Evolutionary conservation across 2,329 filamentous ascomycete genomes (phyloP), one percentile per base, ranked within the genome.

Genomic region (Emergomyces pasteurianus): DNA sequence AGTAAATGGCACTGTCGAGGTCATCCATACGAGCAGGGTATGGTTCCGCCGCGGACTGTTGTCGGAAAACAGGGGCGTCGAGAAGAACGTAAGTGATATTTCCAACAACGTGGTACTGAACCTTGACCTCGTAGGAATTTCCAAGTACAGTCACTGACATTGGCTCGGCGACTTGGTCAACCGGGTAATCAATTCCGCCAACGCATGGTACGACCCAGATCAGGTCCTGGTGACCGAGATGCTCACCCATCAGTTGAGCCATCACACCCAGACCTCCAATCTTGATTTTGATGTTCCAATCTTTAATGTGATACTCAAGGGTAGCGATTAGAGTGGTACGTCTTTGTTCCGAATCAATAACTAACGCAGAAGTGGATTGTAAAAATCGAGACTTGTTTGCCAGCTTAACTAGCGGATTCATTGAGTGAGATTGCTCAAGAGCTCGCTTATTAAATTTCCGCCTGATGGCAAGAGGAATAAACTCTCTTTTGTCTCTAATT

Each of bases 281-380:
- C 73, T 88, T 88, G 73, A 88, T 84, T 72, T 86, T 87, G 73
- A 88, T 85, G 3, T 73, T 78, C 83, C 85, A 87, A 68, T 88
- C 85, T 60, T 85, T 83, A 63, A 88, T 87, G 63, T 87, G 84
- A 71, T 88, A 88, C 70, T 88, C 85, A 83, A 88, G 86, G 7
- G 85, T 87, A 14, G 84, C 85, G 59, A 88, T 86, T 26, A 88
- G 77, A 1, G 86, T 81, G 38, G 80, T 86, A n/a, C 82, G 75
- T 52, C 76, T 63, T 42, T 65, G 68, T 23, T 75, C 71, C n/a
- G 66, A 64, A 47, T 67, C 69, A 40, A 65, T 65, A 36, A 68
- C 69, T 57, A 74, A 72, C 0, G 69, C 71, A 26, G 73, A 69
- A 7, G 66, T 73, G 57, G 69, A 73, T 58, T 74, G 73, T 6